Evolutionary conservation across 2,329 filamentous ascomycete genomes (phyloP), one percentile per base, ranked within the genome.

Genomic region (Arthrinium phaeospermum): DNA sequence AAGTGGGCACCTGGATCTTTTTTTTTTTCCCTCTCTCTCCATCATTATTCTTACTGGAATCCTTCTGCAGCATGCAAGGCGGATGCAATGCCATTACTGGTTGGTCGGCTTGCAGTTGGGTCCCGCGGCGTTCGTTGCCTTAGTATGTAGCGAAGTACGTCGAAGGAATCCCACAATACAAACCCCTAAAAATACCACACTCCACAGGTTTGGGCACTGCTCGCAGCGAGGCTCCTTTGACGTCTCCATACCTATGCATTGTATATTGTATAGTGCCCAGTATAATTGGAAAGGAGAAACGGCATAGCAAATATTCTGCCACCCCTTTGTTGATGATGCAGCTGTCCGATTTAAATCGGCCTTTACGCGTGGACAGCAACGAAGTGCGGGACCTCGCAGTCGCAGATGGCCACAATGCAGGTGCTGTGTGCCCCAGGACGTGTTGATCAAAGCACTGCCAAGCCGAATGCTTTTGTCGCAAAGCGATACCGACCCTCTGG

Each of bases 151-250:
- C 3, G 14, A 7, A 19, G 30, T 16, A 34, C 51, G 27, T 34
- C 51, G 27, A 61, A 61, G 34, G 16, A 61, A 37, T 34, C 34
- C 10, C 34, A 30, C 16, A 34, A 61, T 30, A 30, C 53, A 34
- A 37, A 37, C 30, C 53, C 53, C 53, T 61, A 61, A 61, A 61
- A 37, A 61, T 61, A 61, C 53, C 30, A 37, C 30, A 22, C 53
- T 61, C 53, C 53, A 61, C 53, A 61, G 53, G 53, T 37, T 61
- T 61, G 53, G 53, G 53, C 53, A 61, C 53, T 61, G 53, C 53
- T 61, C 53, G 53, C 53, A 61, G 30, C 53, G 34, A 61, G 53
- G 53, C 53, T 61, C 53, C 34, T 61, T 34, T 37, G 7, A 37
- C 53, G 53, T 61, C 53, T 61, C 27, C 27, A 61, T 22, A 16